Evolutionary conservation across 2,329 filamentous ascomycete species (phyloP), one percentile per base, ranked within the genome.

Genomic region (Fusarium chuoi): DNA sequence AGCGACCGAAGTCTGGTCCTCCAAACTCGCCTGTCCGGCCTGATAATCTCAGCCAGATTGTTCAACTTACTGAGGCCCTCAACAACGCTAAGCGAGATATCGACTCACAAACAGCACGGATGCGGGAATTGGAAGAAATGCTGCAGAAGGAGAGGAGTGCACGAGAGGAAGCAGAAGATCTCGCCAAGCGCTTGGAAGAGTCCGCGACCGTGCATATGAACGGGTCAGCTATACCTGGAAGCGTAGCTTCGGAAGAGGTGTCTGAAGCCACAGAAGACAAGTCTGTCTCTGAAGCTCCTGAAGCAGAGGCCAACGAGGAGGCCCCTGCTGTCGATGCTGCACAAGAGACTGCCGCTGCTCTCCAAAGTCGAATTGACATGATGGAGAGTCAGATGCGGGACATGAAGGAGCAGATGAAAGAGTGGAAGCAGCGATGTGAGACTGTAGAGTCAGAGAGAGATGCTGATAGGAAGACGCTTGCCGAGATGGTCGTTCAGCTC

Each of bases 401-500:
- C 65, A 90, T 98, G 85, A 93, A 92, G 82, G 87, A 91, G 70
- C 92, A 97, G 80, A 91, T 98, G 80, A 92, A 96, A 61, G 84
- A 87, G 12, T 98, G 94, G 84, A 92, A 92, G 77, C 85, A 89
- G 63, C 91, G 94, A 36, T 95, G 95, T 14, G 93, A 98, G 81
- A 88, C 86, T 66, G 95, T 95, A 7, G 96, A 98, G 80, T 85
- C 89, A 14, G 95, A 98, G 77, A 89, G 92, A 51, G 90, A 92
- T 62, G 87, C 89, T 46, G 90, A 91, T 61, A 91, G 92, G 62
- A 92, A 93, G 81, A 92, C 92, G 3, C 84, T 99, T 49, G 92
- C 93, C 3, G 94, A 98, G 79, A 96, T 98, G 94, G 91, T 98
- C 18, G 87, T 94, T 76, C 92, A 92, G 74, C 92, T 98, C 63